Conservation (phyloP, 768 basidiomycete genomes). For the Auriculariales sp. region DNA sequence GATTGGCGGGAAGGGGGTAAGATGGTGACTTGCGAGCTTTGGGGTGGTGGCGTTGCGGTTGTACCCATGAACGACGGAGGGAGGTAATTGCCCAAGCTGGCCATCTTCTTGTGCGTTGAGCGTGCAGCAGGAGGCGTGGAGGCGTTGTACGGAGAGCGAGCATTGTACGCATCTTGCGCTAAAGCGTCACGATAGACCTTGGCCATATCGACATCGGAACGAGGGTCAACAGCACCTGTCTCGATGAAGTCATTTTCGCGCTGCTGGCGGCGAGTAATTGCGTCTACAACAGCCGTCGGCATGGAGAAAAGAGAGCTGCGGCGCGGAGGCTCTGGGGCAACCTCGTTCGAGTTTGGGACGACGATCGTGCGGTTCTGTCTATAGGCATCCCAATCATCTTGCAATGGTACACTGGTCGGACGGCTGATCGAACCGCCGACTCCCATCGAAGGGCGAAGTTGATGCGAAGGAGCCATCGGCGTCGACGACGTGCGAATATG, state of each 20-base stretch:
- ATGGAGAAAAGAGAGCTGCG: conserved; percentile 33
- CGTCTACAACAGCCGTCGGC: conserved; percentile 61
- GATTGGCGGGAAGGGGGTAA: conserved; percentile 28
- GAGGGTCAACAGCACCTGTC: conserved; percentile 15
- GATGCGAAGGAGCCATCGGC: background rate
- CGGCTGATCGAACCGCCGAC: conserved; percentile 44
- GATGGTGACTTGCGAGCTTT: no score
- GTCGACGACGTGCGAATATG: background rate
- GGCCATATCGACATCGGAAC: conserved; percentile 4
- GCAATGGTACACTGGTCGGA: conserved; percentile 60
- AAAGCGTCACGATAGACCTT: no score
- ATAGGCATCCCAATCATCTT: conserved; percentile 77
- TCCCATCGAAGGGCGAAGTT: conserved; percentile 1
- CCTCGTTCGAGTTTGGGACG: conserved; percentile 59
- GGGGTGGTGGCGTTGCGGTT: conserved; percentile 12
- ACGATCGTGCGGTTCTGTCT: conserved; percentile 72
- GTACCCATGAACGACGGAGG: background rate
- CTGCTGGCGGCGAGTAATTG: conserved; percentile 52
- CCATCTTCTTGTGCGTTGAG: background rate
- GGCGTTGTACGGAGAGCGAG: background rate
- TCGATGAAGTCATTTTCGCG: conserved; percentile 53
- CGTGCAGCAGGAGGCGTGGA: background rate
- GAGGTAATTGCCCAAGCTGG: conserved; percentile 1
- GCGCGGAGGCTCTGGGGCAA: conserved; percentile 16
- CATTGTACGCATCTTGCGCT: background rate